Conservation (phyloP, 2,329 filamentous ascomycete species). For the Fusarium beomiforme region DNA sequence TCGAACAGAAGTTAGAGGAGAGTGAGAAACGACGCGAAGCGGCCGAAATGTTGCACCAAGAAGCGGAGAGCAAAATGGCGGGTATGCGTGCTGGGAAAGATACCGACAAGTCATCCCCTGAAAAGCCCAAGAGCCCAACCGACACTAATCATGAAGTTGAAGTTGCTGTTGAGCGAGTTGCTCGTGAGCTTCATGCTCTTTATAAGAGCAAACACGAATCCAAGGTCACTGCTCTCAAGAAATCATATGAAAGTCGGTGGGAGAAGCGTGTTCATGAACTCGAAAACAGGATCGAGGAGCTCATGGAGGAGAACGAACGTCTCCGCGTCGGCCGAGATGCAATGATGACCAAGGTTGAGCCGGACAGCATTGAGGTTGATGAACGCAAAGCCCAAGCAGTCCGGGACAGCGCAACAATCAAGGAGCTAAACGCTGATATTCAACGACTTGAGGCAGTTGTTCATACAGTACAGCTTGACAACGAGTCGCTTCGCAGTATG, state of each 20-base stretch:
- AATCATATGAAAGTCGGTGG: slow-evolving; percentile 85
- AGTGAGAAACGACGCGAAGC: slow-evolving; percentile 78
- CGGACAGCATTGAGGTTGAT: slow-evolving; percentile 56
- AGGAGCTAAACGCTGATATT: slow-evolving; percentile 77
- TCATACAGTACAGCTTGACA: slow-evolving; percentile 74
- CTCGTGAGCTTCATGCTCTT: slow-evolving; percentile 88
- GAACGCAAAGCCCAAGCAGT: slow-evolving; percentile 68
- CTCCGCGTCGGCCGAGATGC: slow-evolving; percentile 73
- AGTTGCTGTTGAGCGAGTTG: slow-evolving; percentile 86
- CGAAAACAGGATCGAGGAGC: slow-evolving; percentile 74
- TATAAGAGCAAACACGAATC: slow-evolving; percentile 99
- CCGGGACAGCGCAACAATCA: slow-evolving; percentile 72
- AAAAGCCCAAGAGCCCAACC: slow-evolving; percentile 49
- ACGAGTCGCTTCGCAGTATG: slow-evolving; percentile 70
- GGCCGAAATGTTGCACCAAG: slow-evolving; percentile 78
- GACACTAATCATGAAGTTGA: slow-evolving; percentile 74
- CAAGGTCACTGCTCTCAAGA: slow-evolving; percentile 91
- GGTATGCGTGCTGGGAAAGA: slow-evolving; percentile 74
- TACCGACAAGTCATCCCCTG: slow-evolving; percentile 51
- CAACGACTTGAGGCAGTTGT: slow-evolving; percentile 80
- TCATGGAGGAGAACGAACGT: slow-evolving; percentile 79
- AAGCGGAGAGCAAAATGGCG: slow-evolving; percentile 79
- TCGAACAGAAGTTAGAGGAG: slow-evolving; percentile 80
- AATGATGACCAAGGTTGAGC: slow-evolving; percentile 69
- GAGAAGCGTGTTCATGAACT: slow-evolving; percentile 88